Evolutionary conservation across 1,284 basidiomycete genomes (phyloP), one percentile per base, ranked within the genome.

Genomic region (Ganoderma boninense): DNA sequence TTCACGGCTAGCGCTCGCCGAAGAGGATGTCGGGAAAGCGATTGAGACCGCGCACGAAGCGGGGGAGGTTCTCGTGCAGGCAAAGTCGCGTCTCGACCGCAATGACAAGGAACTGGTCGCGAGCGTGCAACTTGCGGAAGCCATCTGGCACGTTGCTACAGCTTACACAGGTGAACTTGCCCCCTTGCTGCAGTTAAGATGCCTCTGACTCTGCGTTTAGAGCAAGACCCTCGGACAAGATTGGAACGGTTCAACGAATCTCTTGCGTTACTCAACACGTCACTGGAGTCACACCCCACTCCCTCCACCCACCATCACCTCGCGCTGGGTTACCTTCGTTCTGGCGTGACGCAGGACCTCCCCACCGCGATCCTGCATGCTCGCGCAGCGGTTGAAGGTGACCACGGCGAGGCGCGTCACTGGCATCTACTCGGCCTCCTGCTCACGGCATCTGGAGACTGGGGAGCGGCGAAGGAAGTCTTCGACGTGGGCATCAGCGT

Each of bases 361-460:
- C 84, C 88, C 40, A 82, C 86, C 5, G 96, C 96, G 0, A 85
- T 94, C 1, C 82, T 87, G 10, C 85, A 90, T 56, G 94, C 95
- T 0, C 90, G 94, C 14, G 81, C 85, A 14, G 94, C 95, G 0
- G 89, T 97, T 13, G 95, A 97, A 80, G 86, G 88, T 4, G 91
- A 94, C 66, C 86, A 93, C 0, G 83, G 83, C 32, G 92, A 95
- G 74, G 86, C 95, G 35, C 88, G 95, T 54, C 91, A 94, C 68
- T 99, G 97, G 97, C 97, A 99, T 81, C 86, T 99, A 20, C 87
- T 99, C 0, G 95, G 94, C 0, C 84, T 99, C 6, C 81, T 98
- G 18, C 85, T 97, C 13, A 92, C 92, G 0, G 92, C 94, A 6
- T 85, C 87, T 43, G 95, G 94, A 71, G 92, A 97, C 77, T 97